Base-by-base conservation (phyloP, 768 basidiomycete genomes). In the Russula virescens region DNA sequence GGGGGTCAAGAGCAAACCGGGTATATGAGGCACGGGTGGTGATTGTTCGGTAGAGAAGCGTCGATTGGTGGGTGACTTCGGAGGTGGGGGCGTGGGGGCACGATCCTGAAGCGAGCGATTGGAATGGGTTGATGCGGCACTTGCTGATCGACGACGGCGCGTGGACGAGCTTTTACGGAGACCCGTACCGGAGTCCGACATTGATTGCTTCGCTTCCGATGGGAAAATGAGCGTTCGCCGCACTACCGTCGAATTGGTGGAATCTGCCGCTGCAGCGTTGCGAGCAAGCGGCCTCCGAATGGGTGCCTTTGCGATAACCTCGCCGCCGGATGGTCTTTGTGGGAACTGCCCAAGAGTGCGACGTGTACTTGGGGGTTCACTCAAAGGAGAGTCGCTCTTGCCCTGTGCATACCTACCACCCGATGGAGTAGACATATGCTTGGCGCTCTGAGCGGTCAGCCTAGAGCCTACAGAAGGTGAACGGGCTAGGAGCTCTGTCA, bases 31-130 rank as follows among this genome's bases (percentile, higher is more conserved):
- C 40, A 91, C 78, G 11, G 89, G 89, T 47, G 89, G 88, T 3
- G 85, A 80, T 42, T 75, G 75, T 68, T 87, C 85, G 61, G 75
- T 77, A 23, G 88, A 88, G 75, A 91, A 89, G 42, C 87, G 83
- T 64, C 80, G 81, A 35, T 73, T 66, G 43, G 72, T 71, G 51
- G 79, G 76, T 5, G 81, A 75, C 66, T 82, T 82, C 16, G 88
- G 84, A 35, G 91, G 91, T 19, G 91, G 91, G n/a, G 91, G 91
- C 9, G 91, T 93, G 13, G 90, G 91, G 14, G 77, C 87, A 56
- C 91, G 87, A 67, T 93, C 91, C 67, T 89, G 86, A 31, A 91
- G 78, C 47, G 91, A 91, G 60, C 86, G 85, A 67, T 75, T 82
- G 0, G 90, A 92, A 19, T 79, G 75, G 14, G 82, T 73, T 26